Conservation (phyloP, 495 filamentous ascomycete genomes). For the Penicillium parvum region DNA sequence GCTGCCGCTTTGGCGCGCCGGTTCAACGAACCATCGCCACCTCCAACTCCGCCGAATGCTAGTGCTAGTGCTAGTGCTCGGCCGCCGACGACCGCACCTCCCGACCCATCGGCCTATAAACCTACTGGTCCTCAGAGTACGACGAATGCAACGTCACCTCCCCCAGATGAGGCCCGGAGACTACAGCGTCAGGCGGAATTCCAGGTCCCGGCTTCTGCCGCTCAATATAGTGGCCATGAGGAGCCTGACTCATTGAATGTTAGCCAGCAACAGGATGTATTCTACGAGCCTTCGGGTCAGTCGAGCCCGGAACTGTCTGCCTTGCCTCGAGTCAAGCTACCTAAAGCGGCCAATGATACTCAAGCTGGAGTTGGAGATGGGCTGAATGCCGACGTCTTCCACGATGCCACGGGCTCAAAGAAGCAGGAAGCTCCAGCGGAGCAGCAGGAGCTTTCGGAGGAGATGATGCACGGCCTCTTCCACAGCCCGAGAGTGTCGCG, state of each 20-base stretch:
- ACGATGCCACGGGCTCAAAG: constrained; percentile 30
- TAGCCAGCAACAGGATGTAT: constrained; percentile 54
- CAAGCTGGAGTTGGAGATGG: constrained; percentile 37
- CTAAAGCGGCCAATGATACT: constrained; percentile 44
- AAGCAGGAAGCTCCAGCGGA: constrained; percentile 11
- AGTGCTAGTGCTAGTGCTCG: constrained; percentile 10
- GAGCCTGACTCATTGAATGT: constrained; percentile 24
- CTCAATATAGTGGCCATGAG: constrained; percentile 23
- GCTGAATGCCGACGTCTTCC: constrained; percentile 57
- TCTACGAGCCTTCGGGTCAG: constrained; percentile 49
- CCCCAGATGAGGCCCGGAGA: constrained; percentile 33
- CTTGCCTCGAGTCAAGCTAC: constrained; percentile 56
- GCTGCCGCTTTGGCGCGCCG: constrained; percentile 55
- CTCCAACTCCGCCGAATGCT: constrained; percentile 11
- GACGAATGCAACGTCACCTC: constrained; percentile 18
- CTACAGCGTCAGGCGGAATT: constrained; percentile 51
- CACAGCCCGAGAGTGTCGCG: constrained; percentile 56
- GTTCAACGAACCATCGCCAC: constrained; percentile 45
- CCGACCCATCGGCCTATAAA: constrained; percentile 15
- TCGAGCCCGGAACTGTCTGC: constrained; percentile 47
- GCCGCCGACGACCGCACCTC: constrained; percentile 15
- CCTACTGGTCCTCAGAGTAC: constrained; percentile 2
- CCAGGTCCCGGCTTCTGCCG: constrained; percentile 50
- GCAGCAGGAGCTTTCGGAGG: constrained; percentile 48
- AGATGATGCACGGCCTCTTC: constrained; percentile 58